Evolutionary conservation across 805 yeast genomes (phyloP), one percentile per base, ranked within the genome.

Genomic region (Kuraishia borneana): DNA sequence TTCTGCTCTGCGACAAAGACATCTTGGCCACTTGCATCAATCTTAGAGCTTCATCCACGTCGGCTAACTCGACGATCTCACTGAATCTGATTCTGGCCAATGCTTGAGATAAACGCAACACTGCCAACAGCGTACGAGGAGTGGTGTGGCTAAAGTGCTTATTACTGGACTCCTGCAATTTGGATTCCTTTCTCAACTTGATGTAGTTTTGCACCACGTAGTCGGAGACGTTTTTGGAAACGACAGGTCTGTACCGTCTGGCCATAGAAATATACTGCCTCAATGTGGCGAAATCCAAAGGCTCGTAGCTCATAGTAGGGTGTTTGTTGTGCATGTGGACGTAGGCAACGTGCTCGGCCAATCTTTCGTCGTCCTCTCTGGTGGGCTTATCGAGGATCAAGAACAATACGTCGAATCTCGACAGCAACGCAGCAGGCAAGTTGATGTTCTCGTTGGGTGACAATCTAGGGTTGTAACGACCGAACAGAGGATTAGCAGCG

Each of bases 401-500:
- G 55, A 81, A 92, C 59, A 92, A 60, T 33, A 92, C 69, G 59
- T 92, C 98, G 56, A 92, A 92, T 62, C 98, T 80, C 23, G 97
- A 89, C 34, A 92, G 65, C 46, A 92, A 66, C 1, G 98, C 98
- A 0, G 97, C 96, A 5, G 98, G 98, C 39, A 92, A 65, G 51
- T 92, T 92, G 55, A 92, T 89, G 58, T 92, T 92, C 50, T 92
- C 96, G 42, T 87, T 78, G 3, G 98, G 96, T 6, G 95, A 82
- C 38, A 89, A 59, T 41, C 74, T 70, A 25, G 95, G 83, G 58
- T 92, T 89, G 60, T 92, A 92, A 42, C 97, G 73, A 37, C 98
- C 97, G 53, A 83, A 88, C 25, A 88, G 63, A 14, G 98, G 98
- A 62, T 92, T 92, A n/a, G 98, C 98, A 21, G 98, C 98, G 0